Evolutionary conservation across 371 early-diverging fungal genomes (phyloP).

Genomic region (Circinella umbellata): DNA sequence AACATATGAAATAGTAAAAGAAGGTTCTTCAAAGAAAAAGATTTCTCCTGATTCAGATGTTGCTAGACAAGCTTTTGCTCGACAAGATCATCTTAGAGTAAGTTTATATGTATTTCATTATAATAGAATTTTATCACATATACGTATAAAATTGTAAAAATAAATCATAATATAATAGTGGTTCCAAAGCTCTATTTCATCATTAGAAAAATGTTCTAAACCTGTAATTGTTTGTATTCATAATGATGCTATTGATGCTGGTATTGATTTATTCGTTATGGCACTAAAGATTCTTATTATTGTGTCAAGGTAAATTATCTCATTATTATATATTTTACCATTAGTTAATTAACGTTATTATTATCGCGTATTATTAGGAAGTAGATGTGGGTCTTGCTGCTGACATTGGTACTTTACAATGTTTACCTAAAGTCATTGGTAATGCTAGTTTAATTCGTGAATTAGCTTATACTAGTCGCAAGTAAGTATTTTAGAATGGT

Average conservation of each 20-base stretch:
- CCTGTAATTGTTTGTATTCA: slow-evolving; percentile 91
- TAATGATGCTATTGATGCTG: slow-evolving; percentile 88
- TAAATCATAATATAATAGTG: background rate
- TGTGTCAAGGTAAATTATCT: slow-evolving; percentile 69
- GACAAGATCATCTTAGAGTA: slow-evolving; percentile 2
- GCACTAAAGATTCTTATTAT: slow-evolving; percentile 81
- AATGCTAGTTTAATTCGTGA: slow-evolving; percentile 92
- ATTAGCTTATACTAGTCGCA: slow-evolving; percentile 82
- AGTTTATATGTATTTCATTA: background rate
- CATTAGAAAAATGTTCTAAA: slow-evolving; percentile 2
- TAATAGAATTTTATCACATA: no score
- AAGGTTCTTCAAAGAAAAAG: slow-evolving; percentile 2
- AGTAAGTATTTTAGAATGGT: slow-evolving; percentile 31
- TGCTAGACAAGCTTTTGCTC: slow-evolving; percentile 1
- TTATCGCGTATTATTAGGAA: slow-evolving; percentile 53
- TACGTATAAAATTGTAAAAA: no score
- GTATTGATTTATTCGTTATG: slow-evolving; percentile 89
- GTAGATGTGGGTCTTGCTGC: slow-evolving; percentile 93
- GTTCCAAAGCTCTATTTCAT: slow-evolving; percentile 1
- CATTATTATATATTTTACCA: no score
- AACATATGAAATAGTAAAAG: background rate
- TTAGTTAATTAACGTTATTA: no score
- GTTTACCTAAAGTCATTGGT: slow-evolving; percentile 93
- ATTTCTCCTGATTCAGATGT: slow-evolving; percentile 1
- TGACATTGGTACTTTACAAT: slow-evolving; percentile 90